Conservation (phyloP, 495 filamentous ascomycete genomes). For the Chlorociboria aeruginascens region DNA sequence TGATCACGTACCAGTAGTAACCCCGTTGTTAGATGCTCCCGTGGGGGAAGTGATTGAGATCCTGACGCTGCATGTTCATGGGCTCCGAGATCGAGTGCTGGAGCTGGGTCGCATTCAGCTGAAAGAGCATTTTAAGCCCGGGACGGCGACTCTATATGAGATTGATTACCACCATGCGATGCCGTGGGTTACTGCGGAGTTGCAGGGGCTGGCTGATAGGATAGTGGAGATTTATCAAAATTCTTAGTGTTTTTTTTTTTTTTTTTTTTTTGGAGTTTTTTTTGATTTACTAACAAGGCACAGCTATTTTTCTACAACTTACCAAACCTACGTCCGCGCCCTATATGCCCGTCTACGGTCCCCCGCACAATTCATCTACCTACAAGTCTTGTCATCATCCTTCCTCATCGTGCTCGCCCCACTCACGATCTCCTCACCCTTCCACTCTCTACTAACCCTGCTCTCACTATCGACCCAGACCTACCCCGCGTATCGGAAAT, state of each 20-base stretch:
- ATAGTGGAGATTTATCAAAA: too few species aligned
- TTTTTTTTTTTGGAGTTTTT: not conserved
- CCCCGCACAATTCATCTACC: constrained; percentile 44
- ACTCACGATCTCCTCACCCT: constrained; percentile 43
- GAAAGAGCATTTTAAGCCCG: constrained; percentile 15
- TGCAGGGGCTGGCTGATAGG: too few species aligned
- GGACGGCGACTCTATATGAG: constrained; percentile 12
- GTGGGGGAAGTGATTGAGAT: constrained; percentile 12
- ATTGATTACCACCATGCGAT: constrained; percentile 2
- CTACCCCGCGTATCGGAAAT: constrained; percentile 47
- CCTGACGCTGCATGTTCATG: constrained; percentile 22
- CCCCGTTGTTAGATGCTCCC: too few species aligned
- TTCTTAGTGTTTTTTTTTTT: not conserved
- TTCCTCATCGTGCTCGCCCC: constrained; percentile 47
- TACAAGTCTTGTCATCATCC: constrained; percentile 44
- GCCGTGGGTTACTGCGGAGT: too few species aligned
- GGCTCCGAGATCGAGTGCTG: constrained; percentile 20
- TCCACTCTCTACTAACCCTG: constrained; percentile 36
- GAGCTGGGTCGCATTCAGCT: constrained; percentile 17
- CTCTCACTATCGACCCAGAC: constrained; percentile 37
- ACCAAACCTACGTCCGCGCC: constrained; percentile 58
- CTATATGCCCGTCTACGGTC: constrained; percentile 51
- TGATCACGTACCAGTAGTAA: too few species aligned
- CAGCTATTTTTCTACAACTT: constrained; percentile 52
- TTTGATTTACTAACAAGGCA: constrained; percentile 8